Evolutionary conservation across 2,329 filamentous ascomycete species (phyloP).

Genomic region (Raffaelea albimanens): DNA sequence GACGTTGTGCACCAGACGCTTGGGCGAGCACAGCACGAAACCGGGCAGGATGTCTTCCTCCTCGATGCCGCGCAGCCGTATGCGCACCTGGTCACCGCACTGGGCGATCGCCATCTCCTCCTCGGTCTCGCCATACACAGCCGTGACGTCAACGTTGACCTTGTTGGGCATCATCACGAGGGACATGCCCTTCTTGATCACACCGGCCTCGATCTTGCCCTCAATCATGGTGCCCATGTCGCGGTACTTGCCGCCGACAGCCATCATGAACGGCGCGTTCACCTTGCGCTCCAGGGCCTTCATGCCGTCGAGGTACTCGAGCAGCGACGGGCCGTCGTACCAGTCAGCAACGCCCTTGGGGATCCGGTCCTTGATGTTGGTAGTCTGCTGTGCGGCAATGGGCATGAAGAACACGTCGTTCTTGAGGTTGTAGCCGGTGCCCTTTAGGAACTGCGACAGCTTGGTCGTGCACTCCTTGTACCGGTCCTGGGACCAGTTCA

Average conservation of each 20-base stretch:
- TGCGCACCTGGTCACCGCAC: conserved; percentile 88
- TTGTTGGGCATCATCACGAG: conserved; percentile 96
- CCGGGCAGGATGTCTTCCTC: conserved; percentile 95
- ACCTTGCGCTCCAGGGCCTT: conserved; percentile 81
- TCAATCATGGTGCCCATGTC: conserved; percentile 97
- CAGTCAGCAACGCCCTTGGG: conserved; percentile 68
- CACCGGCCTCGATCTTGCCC: conserved; percentile 91
- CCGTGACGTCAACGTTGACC: conserved; percentile 68
- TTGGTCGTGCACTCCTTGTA: conserved; percentile 92
- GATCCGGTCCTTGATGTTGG: conserved; percentile 83
- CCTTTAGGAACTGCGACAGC: conserved; percentile 79
- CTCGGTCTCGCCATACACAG: conserved; percentile 91
- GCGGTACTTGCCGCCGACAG: conserved; percentile 84
- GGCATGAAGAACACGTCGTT: conserved; percentile 93
- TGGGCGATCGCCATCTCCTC: conserved; percentile 76
- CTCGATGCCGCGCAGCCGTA: conserved; percentile 88
- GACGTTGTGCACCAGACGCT: conserved; percentile 88
- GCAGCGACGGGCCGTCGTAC: conserved; percentile 81
- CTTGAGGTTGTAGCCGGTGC: conserved; percentile 88
- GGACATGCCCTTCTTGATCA: conserved; percentile 79
- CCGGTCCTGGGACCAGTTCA: conserved; percentile 88
- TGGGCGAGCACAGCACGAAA: conserved; percentile 92
- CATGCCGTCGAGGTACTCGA: conserved; percentile 76
- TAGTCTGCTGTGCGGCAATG: conserved; percentile 76
- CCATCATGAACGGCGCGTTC: conserved; percentile 99